Evolutionary conservation across 768 basidiomycete species (phyloP).

Genomic region (Mycena pura): DNA sequence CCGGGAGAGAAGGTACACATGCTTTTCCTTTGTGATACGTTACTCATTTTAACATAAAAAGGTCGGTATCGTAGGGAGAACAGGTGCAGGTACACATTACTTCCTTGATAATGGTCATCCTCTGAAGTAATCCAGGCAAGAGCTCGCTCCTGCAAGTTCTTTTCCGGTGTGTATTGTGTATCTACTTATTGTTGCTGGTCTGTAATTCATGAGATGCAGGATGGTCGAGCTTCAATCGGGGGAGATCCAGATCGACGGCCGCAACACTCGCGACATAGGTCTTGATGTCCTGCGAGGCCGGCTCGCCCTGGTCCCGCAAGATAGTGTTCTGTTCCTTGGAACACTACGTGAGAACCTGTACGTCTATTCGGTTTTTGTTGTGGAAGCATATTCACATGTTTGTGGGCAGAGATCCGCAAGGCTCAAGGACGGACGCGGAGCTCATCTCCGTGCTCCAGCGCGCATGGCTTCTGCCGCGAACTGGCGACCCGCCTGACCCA

Average conservation of each 20-base stretch:
- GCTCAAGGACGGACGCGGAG: constrained; percentile 61
- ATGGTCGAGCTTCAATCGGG: constrained; percentile 68
- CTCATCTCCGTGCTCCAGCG: constrained; percentile 66
- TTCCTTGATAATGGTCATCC: not conserved
- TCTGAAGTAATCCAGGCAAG: constrained; percentile 44
- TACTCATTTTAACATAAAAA: constrained; percentile 12
- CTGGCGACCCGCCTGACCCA: constrained; percentile 49
- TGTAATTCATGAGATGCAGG: constrained; percentile 35
- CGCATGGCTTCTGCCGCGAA: constrained; percentile 63
- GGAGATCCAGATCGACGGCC: constrained; percentile 62
- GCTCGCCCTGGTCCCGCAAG: constrained; percentile 75
- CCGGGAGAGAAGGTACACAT: constrained; percentile 62
- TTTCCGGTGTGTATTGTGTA: constrained; percentile 50
- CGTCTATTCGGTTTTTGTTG: not conserved
- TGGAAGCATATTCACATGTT: not conserved
- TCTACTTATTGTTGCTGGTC: not conserved
- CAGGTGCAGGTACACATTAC: constrained; percentile 35
- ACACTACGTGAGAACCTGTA: constrained; percentile 56
- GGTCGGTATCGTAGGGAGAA: constrained; percentile 57
- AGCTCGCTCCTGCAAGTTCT: constrained; percentile 64
- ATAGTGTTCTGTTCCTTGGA: constrained; percentile 60
- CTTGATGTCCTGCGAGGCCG: constrained; percentile 58
- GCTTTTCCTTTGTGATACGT: not conserved
- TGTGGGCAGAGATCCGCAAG: constrained; percentile 57
- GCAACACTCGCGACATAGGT: constrained; percentile 59